Conservation (phyloP, 148 eudicot species). For the Vaccinium macrocarpon region DNA sequence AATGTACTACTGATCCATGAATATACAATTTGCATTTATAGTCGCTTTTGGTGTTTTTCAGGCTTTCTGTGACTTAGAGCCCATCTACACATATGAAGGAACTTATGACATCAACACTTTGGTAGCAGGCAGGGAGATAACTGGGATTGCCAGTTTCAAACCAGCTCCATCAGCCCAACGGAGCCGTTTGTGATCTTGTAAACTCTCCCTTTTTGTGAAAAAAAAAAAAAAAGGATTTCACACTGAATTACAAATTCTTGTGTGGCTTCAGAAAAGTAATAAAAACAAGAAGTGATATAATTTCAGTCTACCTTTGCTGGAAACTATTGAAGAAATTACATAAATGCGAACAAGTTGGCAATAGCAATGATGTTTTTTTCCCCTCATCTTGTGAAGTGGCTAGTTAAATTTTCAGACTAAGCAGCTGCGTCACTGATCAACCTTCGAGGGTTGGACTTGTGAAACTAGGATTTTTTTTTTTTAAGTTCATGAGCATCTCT, state of each 20-base stretch:
- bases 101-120: conserved; percentile 91
- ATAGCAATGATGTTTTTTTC: background rate
- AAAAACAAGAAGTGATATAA: background rate
- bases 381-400: background rate
- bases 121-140: conserved; percentile 78
- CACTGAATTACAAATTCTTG: background rate
- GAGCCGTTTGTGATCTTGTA: conserved; percentile 63
- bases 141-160: conserved; percentile 86
- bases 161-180: conserved; percentile 39
- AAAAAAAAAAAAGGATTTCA: background rate
- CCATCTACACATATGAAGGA: conserved; percentile 90
- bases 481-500: too few relatives aligned
- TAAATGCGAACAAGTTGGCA: background rate
- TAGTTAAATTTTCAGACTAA: background rate
- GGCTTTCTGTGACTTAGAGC: conserved; percentile 94
- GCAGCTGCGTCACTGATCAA: background rate
- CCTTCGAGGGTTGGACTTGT: background rate
- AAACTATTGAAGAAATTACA: background rate
- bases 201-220: background rate
- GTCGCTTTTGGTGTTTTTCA: conserved; percentile 20
- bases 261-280: background rate
- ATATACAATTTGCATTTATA: background rate
- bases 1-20: background rate
- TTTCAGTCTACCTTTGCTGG: background rate
- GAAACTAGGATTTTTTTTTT: background rate